A percentile compares a stretch with the other conserved stretches of the same genome.
Evolutionary conservation across 208 protist species (phyloP).

Genomic region (Trypanosoma melophagium): DNA sequence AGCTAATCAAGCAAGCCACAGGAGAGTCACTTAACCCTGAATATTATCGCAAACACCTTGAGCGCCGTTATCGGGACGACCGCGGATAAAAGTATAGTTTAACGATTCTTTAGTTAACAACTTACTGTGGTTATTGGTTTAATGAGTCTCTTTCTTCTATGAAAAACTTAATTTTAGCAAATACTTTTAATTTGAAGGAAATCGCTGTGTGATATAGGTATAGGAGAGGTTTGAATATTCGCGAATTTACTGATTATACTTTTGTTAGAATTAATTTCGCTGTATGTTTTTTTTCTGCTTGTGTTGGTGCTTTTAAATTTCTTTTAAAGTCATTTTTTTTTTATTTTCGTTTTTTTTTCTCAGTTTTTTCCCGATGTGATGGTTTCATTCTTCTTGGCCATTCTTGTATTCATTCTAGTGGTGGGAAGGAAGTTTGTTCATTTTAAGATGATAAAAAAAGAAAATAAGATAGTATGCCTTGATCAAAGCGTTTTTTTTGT

Average conservation of each 20-base stretch:
- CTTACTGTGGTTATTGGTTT: no score
- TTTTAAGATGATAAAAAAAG: no score
- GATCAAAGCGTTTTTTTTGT: no score
- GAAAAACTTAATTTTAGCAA: no score
- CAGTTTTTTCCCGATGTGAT: not conserved
- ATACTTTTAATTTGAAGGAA: no score
- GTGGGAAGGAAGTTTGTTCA: no score
- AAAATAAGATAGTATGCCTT: no score
- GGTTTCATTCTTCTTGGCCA: slow-evolving; percentile 9
- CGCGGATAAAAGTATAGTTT: slow-evolving; percentile 3
- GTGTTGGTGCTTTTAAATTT: slow-evolving; percentile 17
- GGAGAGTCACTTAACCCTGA: slow-evolving; percentile 78
- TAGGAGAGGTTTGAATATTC: no score
- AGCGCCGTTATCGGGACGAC: slow-evolving; percentile 67
- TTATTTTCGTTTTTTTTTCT: not conserved
- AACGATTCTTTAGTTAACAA: no score
- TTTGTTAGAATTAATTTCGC: slow-evolving; percentile 16
- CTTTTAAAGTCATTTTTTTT: not conserved
- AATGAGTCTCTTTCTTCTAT: no score
- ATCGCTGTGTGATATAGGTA: no score
- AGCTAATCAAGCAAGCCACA: slow-evolving; percentile 69
- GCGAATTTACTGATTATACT: no score
- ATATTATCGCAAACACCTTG: slow-evolving; percentile 77
- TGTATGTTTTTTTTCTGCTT: slow-evolving; percentile 28
- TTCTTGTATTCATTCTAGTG: not conserved